Base-by-base conservation (phyloP, 2,329 filamentous ascomycete species). In the Diaporthe ilicicola region DNA sequence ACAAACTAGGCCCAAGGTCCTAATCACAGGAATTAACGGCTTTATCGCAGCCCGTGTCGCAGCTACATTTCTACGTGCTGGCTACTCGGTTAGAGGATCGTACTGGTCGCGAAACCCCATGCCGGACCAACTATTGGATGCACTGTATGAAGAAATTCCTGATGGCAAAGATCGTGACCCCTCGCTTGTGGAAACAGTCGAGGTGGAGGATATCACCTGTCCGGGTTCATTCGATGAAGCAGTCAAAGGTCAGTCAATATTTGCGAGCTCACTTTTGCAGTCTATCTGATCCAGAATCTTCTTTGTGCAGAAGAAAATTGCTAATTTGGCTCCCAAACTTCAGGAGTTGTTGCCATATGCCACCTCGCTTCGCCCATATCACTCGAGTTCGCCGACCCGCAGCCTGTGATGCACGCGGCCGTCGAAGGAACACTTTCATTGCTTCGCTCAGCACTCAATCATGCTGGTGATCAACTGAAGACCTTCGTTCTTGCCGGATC, bases 401-500 rank as follows among this genome's bases (percentile, higher is more conserved):
- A 72, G 22, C 74, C 73, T 9, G 75, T 77, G 13, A 46, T 78
- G 15, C 50, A 59, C 2, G 70, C 50, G 32, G 75, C 76, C 44
- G 59, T 74, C 24, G 37, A 70, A 12, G 75, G 74, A n/a, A 73
- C 74, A 24, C 61, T 39, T 7, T 65, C 61, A 7, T 12, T 65
- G 17, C 61, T 65, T 13, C 39, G 29, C 29, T 65, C 61, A 22
- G 44, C n/a, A n/a, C 70, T 3, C 51, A 69, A 32, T 62, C 71
- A 1, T 70, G 77, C 62, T 70, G 75, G 70, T 74, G 73, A 1
- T 73, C 74, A 3, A 15, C 34, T 79, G 12, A 74, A 74, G 53
- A 72, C 67, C 55, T 76, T 79, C 42, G 75, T 79, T 1, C 39
- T 77, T 44, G 76, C 77, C 75, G 77, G 76, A 4, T 78, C 74